Conservation (phyloP, 768 basidiomycete genomes). For the Chalciporus piperatus region DNA sequence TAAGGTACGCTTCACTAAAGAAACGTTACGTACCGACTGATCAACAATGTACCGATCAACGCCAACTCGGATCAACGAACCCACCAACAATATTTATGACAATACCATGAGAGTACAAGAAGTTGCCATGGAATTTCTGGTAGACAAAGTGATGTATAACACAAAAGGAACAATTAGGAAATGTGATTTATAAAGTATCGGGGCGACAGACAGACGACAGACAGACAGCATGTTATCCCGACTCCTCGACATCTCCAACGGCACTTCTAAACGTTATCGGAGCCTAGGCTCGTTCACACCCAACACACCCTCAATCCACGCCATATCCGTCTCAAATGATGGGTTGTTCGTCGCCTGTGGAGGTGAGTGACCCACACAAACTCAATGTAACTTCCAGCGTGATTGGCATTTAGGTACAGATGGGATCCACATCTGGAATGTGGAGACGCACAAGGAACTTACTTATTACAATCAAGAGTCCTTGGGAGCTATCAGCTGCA, state of each 20-base stretch:
- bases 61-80: no score
- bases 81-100: neutral
- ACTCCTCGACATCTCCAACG: no score
- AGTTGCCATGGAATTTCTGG: neutral
- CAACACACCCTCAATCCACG: neutral
- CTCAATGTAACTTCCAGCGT: neutral
- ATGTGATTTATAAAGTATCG: neutral
- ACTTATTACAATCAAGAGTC: no score
- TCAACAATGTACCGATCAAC: no score
- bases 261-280: neutral
- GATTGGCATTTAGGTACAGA: neutral
- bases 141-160: neutral
- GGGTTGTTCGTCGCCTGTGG: neutral
- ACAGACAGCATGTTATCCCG: no score
- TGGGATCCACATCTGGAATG: slow-evolving; percentile 6
- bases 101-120: neutral
- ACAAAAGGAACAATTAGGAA: neutral
- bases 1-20: no score
- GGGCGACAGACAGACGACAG: neutral
- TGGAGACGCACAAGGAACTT: neutral
- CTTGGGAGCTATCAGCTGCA: no score
- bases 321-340: slow-evolving; percentile 1
- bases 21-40: no score
- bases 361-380: neutral
- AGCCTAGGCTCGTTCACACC: neutral